Evolutionary conservation across 2,329 filamentous ascomycete species (phyloP).

Genomic region (Periconia sp.): DNA sequence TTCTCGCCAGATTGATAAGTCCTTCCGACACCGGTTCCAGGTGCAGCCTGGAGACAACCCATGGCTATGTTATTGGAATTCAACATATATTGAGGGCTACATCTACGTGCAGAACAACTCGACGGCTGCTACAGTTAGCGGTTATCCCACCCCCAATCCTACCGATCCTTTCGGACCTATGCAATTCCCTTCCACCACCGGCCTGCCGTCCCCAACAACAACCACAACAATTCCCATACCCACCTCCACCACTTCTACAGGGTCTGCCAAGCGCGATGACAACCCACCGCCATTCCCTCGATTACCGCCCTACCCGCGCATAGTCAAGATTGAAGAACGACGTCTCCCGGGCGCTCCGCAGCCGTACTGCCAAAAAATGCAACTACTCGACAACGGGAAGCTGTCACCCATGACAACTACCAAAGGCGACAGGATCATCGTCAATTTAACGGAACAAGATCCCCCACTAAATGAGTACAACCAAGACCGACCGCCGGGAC

Average conservation of each 20-base stretch:
- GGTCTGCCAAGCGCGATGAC: slow-evolving; percentile 1
- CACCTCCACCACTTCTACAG: neutral
- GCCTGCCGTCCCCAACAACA: slow-evolving; percentile 6
- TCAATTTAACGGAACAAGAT: slow-evolving; percentile 46
- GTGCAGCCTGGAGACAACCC: slow-evolving; percentile 60
- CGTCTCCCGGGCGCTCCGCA: slow-evolving; percentile 51
- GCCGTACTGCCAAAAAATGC: slow-evolving; percentile 68
- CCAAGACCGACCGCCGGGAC: slow-evolving; percentile 10
- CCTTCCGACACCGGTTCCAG: slow-evolving; percentile 44
- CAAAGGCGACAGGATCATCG: slow-evolving; percentile 38
- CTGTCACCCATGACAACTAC: slow-evolving; percentile 40
- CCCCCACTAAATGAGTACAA: slow-evolving; percentile 36
- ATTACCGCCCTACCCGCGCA: slow-evolving; percentile 53
- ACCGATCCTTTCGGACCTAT: slow-evolving; percentile 16
- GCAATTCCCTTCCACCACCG: slow-evolving; percentile 4
- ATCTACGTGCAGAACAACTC: slow-evolving; percentile 62
- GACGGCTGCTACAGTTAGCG: slow-evolving; percentile 36
- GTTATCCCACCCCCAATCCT: slow-evolving; percentile 24
- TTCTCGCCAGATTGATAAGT: slow-evolving; percentile 23
- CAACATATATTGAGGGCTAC: slow-evolving; percentile 67
- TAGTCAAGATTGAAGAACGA: slow-evolving; percentile 68
- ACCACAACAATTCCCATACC: slow-evolving; percentile 10
- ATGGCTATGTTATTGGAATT: slow-evolving; percentile 73
- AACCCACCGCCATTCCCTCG: slow-evolving; percentile 9
- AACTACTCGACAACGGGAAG: slow-evolving; percentile 56